Percentiles rank a stretch among this genome's conserved stretches.
Conservation (phyloP, 2,329 filamentous ascomycete genomes). For the Amesomyces nigricolor region DNA sequence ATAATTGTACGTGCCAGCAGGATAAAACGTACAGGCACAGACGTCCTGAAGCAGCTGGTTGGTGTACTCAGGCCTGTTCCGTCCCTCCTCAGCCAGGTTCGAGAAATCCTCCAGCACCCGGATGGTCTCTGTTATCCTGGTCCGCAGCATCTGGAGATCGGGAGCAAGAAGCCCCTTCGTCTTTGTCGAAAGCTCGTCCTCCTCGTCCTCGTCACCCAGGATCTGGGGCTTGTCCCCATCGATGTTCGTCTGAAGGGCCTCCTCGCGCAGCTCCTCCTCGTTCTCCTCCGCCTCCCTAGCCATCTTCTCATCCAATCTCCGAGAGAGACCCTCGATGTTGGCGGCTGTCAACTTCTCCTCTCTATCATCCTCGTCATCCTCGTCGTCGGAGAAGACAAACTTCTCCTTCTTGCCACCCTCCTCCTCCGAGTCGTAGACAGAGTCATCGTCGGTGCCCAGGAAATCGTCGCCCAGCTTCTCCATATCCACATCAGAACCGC, state of each 20-base stretch:
- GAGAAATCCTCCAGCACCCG: constrained; percentile 85
- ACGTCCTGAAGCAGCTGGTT: constrained; percentile 83
- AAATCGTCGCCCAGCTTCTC: constrained; percentile 53
- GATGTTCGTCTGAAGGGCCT: constrained; percentile 89
- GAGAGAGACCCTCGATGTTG: constrained; percentile 88
- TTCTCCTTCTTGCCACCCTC: constrained; percentile 47
- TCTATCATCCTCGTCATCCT: constrained; percentile 81
- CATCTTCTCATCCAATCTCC: constrained; percentile 72
- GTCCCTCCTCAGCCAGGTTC: constrained; percentile 70
- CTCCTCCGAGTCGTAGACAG: constrained; percentile 68
- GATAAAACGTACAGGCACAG: constrained; percentile 55
- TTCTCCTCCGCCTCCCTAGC: constrained; percentile 77
- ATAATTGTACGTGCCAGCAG: background rate
- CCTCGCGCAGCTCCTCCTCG: constrained; percentile 78
- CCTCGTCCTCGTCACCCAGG: constrained; percentile 55
- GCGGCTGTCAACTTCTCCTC: constrained; percentile 90
- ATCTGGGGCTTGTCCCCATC: constrained; percentile 66
- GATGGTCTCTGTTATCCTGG: constrained; percentile 86
- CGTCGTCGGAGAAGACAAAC: constrained; percentile 92
- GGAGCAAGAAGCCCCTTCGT: constrained; percentile 67
- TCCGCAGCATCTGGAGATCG: constrained; percentile 82
- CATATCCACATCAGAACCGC: constrained; percentile 39
- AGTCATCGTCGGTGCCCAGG: constrained; percentile 52
- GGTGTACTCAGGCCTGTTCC: constrained; percentile 84
- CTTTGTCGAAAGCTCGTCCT: constrained; percentile 54